Evolutionary conservation across 805 yeast genomes (phyloP), one percentile per base, ranked within the genome.

Genomic region (Yamadazyma nakazawae): DNA sequence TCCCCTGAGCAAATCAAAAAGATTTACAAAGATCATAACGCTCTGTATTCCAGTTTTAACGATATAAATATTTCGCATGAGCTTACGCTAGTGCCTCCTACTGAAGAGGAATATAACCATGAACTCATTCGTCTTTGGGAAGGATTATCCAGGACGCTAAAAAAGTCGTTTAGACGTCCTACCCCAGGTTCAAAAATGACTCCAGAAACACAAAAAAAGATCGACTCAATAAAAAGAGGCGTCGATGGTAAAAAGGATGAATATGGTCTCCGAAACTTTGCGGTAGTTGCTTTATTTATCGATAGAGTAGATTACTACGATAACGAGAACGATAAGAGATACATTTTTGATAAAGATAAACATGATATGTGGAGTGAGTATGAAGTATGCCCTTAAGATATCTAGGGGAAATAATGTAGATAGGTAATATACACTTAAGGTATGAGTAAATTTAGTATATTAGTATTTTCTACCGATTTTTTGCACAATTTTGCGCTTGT

Each of bases 211-310:
- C 70, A 72, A 32, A 79, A 79, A 54, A 61, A 72, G 46, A 64
- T 88, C 37, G 96, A 88, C 63, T 79, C 86, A 43, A 83, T 88
- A 40, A 73, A 78, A 40, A 75, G 96, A 54, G 92, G 96, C 11
- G 96, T 88, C 14, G 96, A 88, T 64, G 96, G 96, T 7, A 75
- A 79, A 37, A 76, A 79, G 57, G 82, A 80, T 42, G 82, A 79
- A 26, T 80, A 79, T 24, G 81, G 84, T 0, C 66, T 76, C 46
- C 82, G 80, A 58, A 81, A 86, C 61, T 88, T 85, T 60, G 81
- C 81, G 1, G 79, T 87, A 19, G 79, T 86, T 25, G 81, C 85
- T 34, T 62, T 88, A 68, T 80, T 86, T 57, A 76, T 84, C 34
- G 85, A 87, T 44, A 69, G 75, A 40, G 95, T 85, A 10, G 96